Evolutionary conservation across 768 basidiomycete genomes (phyloP).

Genomic region (Sporobolomyces pararoseus): DNA sequence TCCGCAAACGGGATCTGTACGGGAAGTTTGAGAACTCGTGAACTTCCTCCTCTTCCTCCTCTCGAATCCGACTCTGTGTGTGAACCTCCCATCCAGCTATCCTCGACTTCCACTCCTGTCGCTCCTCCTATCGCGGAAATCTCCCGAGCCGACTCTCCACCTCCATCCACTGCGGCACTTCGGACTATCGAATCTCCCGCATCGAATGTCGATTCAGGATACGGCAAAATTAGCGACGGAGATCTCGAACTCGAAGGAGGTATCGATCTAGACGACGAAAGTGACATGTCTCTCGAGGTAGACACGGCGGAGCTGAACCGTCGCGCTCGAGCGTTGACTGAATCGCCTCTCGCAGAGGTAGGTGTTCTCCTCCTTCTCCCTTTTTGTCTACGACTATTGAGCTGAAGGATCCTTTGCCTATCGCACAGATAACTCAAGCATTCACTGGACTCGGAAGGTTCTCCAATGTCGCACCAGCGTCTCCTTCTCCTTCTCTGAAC

Average conservation of each 20-base stretch:
- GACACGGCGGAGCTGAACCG: slow-evolving; percentile 7
- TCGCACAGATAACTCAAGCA: slow-evolving; percentile 35
- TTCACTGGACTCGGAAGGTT: slow-evolving; percentile 37
- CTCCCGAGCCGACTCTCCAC: neutral
- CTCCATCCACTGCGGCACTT: neutral
- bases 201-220: slow-evolving; percentile 31
- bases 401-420: neutral
- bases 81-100: neutral
- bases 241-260: neutral
- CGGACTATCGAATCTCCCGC: neutral
- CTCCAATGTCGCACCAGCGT: slow-evolving; percentile 11
- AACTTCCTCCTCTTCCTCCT: slow-evolving; percentile 22
- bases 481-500: slow-evolving; percentile 18
- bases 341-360: slow-evolving; percentile 38
- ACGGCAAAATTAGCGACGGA: slow-evolving; percentile 16
- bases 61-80: neutral
- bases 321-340: slow-evolving; percentile 28
- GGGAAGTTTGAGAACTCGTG: slow-evolving; percentile 25
- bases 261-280: slow-evolving; percentile 19
- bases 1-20: slow-evolving; percentile 34
- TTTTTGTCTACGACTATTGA: neutral
- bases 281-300: slow-evolving; percentile 16
- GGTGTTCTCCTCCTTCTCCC: slow-evolving; percentile 1
- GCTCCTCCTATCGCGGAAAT: neutral
- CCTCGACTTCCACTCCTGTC: neutral